Percentiles rank a stretch among this genome's conserved stretches.
Conservation (phyloP, 2,329 filamentous ascomycete species). For the Nothomitra cinnamomea region DNA sequence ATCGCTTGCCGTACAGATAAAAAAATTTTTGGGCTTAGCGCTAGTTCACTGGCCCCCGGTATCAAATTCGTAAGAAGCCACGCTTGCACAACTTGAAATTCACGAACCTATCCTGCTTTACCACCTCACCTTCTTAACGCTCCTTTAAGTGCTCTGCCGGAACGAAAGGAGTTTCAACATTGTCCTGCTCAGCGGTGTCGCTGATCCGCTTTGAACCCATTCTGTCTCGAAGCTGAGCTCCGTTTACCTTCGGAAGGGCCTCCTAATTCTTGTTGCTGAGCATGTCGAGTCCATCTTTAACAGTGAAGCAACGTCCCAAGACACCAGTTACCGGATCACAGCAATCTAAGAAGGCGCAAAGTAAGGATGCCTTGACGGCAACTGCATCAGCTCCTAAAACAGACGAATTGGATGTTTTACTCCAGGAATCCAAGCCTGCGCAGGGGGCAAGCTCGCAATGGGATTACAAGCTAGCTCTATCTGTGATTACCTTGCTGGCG, state of each 20-base stretch:
- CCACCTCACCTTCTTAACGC: background rate
- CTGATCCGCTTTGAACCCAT: too few species aligned
- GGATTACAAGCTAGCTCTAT: slow-evolving; percentile 69
- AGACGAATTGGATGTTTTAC: background rate
- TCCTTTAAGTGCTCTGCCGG: background rate
- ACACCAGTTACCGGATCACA: background rate
- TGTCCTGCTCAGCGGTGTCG: background rate
- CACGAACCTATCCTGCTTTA: background rate
- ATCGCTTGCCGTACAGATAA: too few species aligned
- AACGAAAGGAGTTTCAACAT: too few species aligned
- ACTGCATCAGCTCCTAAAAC: background rate
- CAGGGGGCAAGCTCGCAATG: slow-evolving; percentile 23
- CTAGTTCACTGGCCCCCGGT: too few species aligned
- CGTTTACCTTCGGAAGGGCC: too few species aligned
- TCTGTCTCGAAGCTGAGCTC: too few species aligned
- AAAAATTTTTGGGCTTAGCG: too few species aligned
- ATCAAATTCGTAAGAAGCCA: background rate
- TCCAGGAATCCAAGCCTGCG: background rate
- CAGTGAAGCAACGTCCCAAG: background rate
- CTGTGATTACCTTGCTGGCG: slow-evolving; percentile 62
- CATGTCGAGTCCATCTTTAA: background rate
- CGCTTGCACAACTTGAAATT: background rate
- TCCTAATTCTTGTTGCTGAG: background rate
- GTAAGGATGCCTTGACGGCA: background rate
- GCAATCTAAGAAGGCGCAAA: background rate